Percentiles rank a stretch among this genome's conserved stretches.
Conservation (phyloP, 495 filamentous ascomycete genomes). For the Penicillium tannophilum region DNA sequence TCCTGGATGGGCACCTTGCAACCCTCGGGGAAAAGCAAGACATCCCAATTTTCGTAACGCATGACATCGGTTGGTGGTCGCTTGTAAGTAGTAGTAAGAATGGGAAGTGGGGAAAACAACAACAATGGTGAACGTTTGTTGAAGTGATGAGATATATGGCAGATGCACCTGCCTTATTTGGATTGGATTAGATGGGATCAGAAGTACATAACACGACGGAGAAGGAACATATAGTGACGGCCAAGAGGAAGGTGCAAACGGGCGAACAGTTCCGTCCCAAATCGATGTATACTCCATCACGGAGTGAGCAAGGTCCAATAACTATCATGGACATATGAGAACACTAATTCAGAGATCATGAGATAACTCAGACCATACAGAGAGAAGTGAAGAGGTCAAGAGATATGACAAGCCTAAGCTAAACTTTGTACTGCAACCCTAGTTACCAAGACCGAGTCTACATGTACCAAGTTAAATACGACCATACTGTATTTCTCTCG, state of each 20-base stretch:
- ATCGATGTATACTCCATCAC: not conserved
- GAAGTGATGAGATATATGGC: not conserved
- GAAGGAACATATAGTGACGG: not conserved
- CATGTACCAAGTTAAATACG: not conserved
- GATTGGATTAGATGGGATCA: not conserved
- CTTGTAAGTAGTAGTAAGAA: not conserved
- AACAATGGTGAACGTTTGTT: not conserved
- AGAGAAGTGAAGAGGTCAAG: no score
- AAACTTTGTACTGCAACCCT: not conserved
- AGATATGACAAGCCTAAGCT: no score
- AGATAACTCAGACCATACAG: no score
- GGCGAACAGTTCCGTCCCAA: not conserved
- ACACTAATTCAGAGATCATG: no score
- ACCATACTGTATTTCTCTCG: conserved; percentile 3
- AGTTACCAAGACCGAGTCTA: not conserved
- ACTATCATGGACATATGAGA: no score
- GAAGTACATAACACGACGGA: not conserved
- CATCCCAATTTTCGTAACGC: conserved; percentile 86
- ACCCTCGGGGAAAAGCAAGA: conserved; percentile 72
- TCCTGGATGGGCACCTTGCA: conserved; percentile 75
- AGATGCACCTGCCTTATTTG: not conserved
- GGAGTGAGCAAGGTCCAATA: no score
- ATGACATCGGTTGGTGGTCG: conserved; percentile 42
- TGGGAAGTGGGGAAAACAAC: not conserved
- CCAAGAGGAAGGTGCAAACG: not conserved